These are phyloP conservation scores for Excoecaria agallocha DNA, from an alignment of 345 rosid genomes.

Conservation along the genomic window DNA sequence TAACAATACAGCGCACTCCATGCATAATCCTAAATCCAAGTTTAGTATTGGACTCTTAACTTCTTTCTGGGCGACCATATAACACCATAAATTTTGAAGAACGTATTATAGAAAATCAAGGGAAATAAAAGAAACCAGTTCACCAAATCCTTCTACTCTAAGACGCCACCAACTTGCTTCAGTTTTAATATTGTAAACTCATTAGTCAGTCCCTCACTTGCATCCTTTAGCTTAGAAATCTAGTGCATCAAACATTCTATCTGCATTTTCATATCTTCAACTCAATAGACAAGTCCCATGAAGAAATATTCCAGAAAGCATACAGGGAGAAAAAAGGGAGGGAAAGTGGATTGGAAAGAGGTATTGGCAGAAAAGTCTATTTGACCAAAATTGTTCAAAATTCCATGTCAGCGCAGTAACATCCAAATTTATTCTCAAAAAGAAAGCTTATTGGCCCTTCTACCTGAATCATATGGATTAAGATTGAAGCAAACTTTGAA, in stretches of 20 bases:
- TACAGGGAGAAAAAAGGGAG: not conserved
- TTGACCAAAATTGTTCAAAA: not conserved
- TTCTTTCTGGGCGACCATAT: not conserved
- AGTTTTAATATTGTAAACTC: not conserved
- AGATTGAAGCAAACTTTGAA: not conserved
- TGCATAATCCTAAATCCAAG: not conserved
- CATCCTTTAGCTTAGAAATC: constrained; percentile 3
- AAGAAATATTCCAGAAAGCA: not conserved
- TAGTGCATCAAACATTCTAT: not conserved
- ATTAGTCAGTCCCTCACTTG: not conserved
- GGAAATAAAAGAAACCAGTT: not conserved
- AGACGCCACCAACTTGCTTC: not conserved
- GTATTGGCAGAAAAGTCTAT: not conserved
- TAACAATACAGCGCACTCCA: not conserved
- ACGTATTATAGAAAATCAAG: not conserved
- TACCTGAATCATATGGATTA: not conserved
- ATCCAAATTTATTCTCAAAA: not conserved
- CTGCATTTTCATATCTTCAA: not conserved
- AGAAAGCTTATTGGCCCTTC: not conserved
- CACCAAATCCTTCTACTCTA: not conserved
- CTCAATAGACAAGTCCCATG: not conserved
- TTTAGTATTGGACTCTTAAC: too few relatives aligned
- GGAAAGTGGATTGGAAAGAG: not conserved
- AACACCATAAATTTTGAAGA: not conserved
- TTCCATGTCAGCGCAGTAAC: not conserved